phyloP scores from a whole-genome alignment of 768 basidiomycete species.

The Kwoniella heveanensis region DNA sequence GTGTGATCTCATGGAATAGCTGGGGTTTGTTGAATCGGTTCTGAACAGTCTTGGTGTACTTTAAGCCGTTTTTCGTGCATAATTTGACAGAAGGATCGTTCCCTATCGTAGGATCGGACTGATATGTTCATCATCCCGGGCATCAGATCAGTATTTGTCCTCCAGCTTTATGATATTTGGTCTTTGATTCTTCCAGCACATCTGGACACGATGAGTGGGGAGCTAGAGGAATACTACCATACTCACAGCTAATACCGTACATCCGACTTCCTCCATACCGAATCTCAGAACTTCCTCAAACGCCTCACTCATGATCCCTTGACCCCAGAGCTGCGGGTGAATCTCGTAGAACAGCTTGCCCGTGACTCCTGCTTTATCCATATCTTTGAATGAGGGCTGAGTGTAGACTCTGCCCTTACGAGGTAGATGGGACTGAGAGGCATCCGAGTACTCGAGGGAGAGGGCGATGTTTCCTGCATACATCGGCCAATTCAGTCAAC shows the following conservation, averaged over 20 bases:
- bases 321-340: constrained; percentile 53
- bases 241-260: constrained; percentile 32
- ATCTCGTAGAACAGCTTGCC: constrained; percentile 51
- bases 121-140: not conserved
- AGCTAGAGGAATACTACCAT: too few relatives aligned
- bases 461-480: constrained; percentile 45
- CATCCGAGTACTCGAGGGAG: constrained; percentile 4
- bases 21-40: constrained; percentile 39
- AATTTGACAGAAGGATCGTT: constrained; percentile 47
- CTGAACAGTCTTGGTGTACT: constrained; percentile 27
- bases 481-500: not conserved
- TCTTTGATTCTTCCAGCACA: too few relatives aligned
- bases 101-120: constrained; percentile 43
- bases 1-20: constrained; percentile 39
- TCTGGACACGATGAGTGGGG: too few relatives aligned
- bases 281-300: constrained; percentile 49
- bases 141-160: not conserved
- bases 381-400: constrained; percentile 36
- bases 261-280: constrained; percentile 50
- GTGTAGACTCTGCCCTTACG: constrained; percentile 22
- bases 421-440: constrained; percentile 18
- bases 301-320: constrained; percentile 48
- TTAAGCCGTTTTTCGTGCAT: constrained; percentile 34
- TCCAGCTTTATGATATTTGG: too few relatives aligned
- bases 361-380: constrained; percentile 13